Evolutionary conservation across 169 alveolate genomes (phyloP), one percentile per base, ranked within the genome.

Genomic region (Cryptosporidium xiaoi): DNA sequence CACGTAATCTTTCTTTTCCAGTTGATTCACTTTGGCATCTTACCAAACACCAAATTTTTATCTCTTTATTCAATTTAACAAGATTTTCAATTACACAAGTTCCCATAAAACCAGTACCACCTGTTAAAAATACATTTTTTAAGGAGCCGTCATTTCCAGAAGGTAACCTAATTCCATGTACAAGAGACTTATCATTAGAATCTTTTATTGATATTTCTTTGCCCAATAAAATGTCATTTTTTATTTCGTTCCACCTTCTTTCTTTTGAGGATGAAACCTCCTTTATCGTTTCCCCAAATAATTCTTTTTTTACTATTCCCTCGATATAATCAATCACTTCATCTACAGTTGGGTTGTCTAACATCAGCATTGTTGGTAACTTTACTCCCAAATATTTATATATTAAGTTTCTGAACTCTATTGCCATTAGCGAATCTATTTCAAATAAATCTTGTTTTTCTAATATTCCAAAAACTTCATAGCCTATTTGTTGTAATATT

Each of bases 361-460:
- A 62, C 67, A 91, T 87, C 44, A 83, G 24, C 29, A 92, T 56
- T 33, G 91, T 89, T 31, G 94, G 91, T 64, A 91, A 62, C 29
- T 83, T 91, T 48, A 89, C 69, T 31, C 65, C 85, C 27, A 87
- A 69, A 8, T 83, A 15, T 27, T 77, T 84, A 50, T 64, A 84
- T 31, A 91, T 56, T 2, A 66, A 60, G 33, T 90, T 89, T n/a
- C 94, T 51, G 48, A 91, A 87, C 53, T 91, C 94, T 13, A 91
- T 91, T 24, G 94, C 90, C 40, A 91, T 89, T 53, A 91, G 31
- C 0, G 94, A 91, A 60, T 91, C 94, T 18, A 91, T 48, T n/a
- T 90, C 92, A 18, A 71, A 20, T 16, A 77, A 29, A 77, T 77
- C 87, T 7, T 36, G 44, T 13, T 77, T 56, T 16, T 77, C 69